These are phyloP conservation scores for Kentomonas sorsogonicus DNA, from an alignment of 208 protist species.

Conservation along the genomic window DNA sequence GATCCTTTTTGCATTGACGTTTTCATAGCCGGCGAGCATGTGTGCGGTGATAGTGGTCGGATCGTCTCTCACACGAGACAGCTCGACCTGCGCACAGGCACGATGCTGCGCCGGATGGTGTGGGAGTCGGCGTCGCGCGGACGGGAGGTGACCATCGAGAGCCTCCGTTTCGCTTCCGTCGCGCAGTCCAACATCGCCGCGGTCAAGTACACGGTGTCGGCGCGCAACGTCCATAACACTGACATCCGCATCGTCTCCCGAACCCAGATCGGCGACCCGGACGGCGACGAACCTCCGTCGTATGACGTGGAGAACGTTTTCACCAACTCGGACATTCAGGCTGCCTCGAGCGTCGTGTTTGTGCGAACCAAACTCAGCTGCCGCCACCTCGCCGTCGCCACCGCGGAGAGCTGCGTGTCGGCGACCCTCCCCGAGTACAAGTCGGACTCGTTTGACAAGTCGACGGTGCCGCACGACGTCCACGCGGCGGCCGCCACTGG, in stretches of 20 bases:
- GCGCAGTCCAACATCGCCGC: conserved; percentile 62
- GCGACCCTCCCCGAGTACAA: conserved; percentile 14
- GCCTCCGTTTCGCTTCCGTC: conserved; percentile 59
- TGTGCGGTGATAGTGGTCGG: conserved; percentile 48
- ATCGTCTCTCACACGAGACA: conserved; percentile 49
- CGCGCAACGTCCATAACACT: conserved; percentile 76
- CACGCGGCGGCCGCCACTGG: too few species aligned
- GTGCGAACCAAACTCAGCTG: conserved; percentile 84
- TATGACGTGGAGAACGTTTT: conserved; percentile 67
- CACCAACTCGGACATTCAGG: conserved; percentile 50
- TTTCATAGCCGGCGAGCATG: conserved; percentile 76
- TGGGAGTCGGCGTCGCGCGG: conserved; percentile 66
- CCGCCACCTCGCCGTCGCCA: conserved; percentile 63
- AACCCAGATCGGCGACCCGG: conserved; percentile 39
- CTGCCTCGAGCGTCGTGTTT: conserved; percentile 58
- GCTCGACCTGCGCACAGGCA: conserved; percentile 71
- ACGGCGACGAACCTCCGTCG: too few species aligned
- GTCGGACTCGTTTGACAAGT: conserved; percentile 11
- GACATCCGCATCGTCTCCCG: conserved; percentile 83
- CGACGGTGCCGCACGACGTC: too few species aligned
- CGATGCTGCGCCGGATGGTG: conserved; percentile 60
- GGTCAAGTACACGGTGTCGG: conserved; percentile 61
- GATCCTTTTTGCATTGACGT: conserved; percentile 83
- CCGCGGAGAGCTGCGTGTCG: conserved; percentile 56
- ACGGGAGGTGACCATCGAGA: conserved; percentile 75